phyloP scores from a whole-genome alignment of 208 protist genomes.

The Wallacemonas sp. region DNA sequence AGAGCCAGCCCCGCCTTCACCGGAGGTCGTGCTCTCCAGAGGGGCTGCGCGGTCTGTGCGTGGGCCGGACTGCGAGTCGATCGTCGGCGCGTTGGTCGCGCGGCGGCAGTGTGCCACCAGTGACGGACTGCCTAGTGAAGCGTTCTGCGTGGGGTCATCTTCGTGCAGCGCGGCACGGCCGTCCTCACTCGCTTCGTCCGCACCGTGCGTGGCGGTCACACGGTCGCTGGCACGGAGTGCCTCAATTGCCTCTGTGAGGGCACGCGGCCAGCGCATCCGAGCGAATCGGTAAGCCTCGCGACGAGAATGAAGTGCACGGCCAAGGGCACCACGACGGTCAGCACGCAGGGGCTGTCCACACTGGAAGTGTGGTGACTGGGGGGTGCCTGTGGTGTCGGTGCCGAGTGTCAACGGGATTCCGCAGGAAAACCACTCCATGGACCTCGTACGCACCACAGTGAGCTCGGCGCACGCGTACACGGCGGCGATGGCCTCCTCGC shows the following conservation, averaged over 20 bases:
- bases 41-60: background rate
- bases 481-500: conserved; percentile 20
- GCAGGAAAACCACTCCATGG: conserved; percentile 38
- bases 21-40: background rate
- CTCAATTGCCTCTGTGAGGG: background rate
- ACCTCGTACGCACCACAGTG: conserved; percentile 29
- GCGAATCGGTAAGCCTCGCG: conserved; percentile 17
- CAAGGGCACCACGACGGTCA: conserved; percentile 45
- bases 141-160: background rate
- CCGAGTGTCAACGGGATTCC: conserved; percentile 30
- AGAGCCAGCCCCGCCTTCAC: too few species aligned
- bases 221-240: background rate
- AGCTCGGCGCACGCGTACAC: conserved; percentile 22
- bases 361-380: conserved; percentile 36
- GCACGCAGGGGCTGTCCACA: conserved; percentile 26
- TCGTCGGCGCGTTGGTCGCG: background rate
- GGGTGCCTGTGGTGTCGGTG: background rate
- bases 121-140: too few species aligned
- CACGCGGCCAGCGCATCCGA: conserved; percentile 16
- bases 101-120: background rate
- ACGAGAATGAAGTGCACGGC: conserved; percentile 16
- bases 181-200: background rate
- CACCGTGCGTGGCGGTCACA: background rate
- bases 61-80: background rate
- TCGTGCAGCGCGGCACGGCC: background rate